Conservation (phyloP, 1,139 yeast genomes). For the Suhomyces anneliseae region DNA sequence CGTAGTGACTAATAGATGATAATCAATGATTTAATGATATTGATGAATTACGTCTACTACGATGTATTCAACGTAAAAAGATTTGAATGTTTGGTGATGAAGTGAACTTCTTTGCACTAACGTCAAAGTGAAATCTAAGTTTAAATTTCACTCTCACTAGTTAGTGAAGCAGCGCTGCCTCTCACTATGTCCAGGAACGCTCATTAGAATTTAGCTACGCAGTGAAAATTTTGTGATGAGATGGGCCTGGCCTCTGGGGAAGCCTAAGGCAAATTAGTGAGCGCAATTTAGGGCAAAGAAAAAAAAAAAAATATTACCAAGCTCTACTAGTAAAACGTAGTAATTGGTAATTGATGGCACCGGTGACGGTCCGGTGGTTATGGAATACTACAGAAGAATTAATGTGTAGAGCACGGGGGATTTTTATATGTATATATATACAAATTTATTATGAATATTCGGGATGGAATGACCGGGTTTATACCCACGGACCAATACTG, state of each 20-base stretch:
- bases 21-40: background rate
- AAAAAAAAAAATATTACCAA: background rate
- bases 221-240: constrained; percentile 14
- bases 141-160: background rate
- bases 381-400: no score
- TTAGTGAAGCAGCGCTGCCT: background rate
- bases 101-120: background rate
- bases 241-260: constrained; percentile 4
- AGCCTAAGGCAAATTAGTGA: background rate
- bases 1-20: no score
- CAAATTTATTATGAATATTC: no score
- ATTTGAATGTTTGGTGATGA: background rate
- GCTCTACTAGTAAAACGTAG: no score
- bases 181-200: constrained; percentile 5
- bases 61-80: background rate
- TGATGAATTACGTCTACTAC: background rate
- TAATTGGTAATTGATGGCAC: no score
- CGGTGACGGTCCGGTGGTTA: no score
- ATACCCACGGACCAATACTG: no score
- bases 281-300: background rate
- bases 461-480: no score
- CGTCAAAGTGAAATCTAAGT: background rate
- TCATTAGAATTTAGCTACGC: constrained; percentile 5
- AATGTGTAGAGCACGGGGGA: no score
- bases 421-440: no score